phyloP scores from a whole-genome alignment of 2,329 filamentous ascomycete genomes.

The Trichoderma citrinoviride region DNA sequence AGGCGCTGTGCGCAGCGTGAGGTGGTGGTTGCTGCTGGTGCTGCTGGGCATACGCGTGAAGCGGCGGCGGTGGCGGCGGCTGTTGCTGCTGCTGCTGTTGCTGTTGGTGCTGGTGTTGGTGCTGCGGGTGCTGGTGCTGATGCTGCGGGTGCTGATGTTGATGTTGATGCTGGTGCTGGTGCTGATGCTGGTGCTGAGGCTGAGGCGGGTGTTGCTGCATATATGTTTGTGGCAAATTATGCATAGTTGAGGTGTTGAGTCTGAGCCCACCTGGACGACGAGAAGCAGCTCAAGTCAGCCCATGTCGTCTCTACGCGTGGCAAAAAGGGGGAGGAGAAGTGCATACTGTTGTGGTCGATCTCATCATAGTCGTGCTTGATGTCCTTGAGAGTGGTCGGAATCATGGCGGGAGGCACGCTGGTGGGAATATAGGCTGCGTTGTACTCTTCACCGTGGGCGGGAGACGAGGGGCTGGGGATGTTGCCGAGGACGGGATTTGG shows the following conservation, averaged over 20 bases:
- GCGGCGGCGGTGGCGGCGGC: constrained; percentile 1
- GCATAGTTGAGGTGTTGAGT: constrained; percentile 29
- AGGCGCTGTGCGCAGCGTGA: constrained; percentile 5
- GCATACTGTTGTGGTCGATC: constrained; percentile 34
- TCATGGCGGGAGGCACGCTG: constrained; percentile 46
- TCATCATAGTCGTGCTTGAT: constrained; percentile 44
- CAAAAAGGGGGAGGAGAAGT: neutral
- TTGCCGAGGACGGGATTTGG: constrained; percentile 46
- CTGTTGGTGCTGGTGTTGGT: constrained; percentile 32
- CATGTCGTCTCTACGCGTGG: constrained; percentile 23
- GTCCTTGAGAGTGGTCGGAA: constrained; percentile 37
- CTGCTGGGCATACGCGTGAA: constrained; percentile 10
- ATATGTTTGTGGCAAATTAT: constrained; percentile 29
- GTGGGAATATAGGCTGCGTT: constrained; percentile 47
- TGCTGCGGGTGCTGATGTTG: constrained; percentile 26
- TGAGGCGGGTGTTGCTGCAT: constrained; percentile 32
- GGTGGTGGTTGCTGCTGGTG: constrained; percentile 3
- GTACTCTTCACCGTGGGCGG: constrained; percentile 48
- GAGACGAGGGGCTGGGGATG: constrained; percentile 53
- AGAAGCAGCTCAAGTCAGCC: constrained; percentile 22
- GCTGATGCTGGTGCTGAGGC: constrained; percentile 31
- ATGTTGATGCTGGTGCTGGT: constrained; percentile 28
- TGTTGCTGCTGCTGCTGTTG: constrained; percentile 24
- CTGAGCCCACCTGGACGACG: constrained; percentile 29
- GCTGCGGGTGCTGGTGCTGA: constrained; percentile 31